Evolutionary conservation across 352 stramenopile genomes (phyloP).

Genomic region (Globisporangium echinulatum): DNA sequence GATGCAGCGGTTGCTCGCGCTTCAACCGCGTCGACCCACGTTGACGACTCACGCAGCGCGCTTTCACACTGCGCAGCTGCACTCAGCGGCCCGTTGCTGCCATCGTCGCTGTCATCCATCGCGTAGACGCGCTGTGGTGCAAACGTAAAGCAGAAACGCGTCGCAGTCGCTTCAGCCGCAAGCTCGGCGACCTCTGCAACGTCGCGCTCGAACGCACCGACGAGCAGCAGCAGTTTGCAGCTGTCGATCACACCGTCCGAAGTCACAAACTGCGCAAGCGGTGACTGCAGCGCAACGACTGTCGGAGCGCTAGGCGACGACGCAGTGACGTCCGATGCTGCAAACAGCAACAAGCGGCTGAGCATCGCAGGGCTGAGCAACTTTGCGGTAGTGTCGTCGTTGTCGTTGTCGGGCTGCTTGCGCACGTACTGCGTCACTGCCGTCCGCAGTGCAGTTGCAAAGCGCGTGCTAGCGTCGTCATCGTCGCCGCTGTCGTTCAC

Average conservation of each 20-base stretch:
- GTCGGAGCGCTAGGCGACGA: background rate
- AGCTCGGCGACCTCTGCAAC: slow-evolving; percentile 11
- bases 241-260: slow-evolving; percentile 6
- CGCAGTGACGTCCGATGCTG: slow-evolving; percentile 18
- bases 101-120: background rate
- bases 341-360: slow-evolving; percentile 40
- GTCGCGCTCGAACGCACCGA: slow-evolving; percentile 37
- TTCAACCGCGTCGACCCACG: slow-evolving; percentile 7
- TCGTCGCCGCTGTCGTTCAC: background rate
- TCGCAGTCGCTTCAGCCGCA: background rate
- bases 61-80: slow-evolving; percentile 19
- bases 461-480: background rate
- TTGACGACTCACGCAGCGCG: background rate
- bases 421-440: slow-evolving; percentile 18
- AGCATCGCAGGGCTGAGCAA: slow-evolving; percentile 26
- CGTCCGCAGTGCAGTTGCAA: slow-evolving; percentile 9
- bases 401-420: background rate
- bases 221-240: slow-evolving; percentile 25
- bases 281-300: slow-evolving; percentile 1
- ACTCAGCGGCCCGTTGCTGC: slow-evolving; percentile 9
- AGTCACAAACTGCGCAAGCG: slow-evolving; percentile 3
- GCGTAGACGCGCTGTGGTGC: slow-evolving; percentile 6
- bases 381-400: no score
- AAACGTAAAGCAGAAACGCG: slow-evolving; percentile 7
- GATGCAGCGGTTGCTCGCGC: background rate